These are phyloP conservation scores for Pseudohalonectria lignicola DNA, from an alignment of 2,329 filamentous ascomycete genomes.

Conservation along the genomic window DNA sequence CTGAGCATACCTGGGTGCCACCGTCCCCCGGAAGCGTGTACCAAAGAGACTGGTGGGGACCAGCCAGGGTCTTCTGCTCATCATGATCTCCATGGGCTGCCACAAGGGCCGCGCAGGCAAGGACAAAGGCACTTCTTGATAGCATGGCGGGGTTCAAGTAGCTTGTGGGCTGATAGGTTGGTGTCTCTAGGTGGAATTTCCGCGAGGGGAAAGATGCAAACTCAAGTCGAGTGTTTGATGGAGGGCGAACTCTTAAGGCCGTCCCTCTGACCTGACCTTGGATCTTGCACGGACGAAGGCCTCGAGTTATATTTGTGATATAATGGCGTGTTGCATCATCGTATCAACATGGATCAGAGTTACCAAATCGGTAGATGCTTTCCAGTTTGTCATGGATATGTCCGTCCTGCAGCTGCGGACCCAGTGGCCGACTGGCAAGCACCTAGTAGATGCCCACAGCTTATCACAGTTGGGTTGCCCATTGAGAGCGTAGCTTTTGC, in stretches of 20 bases:
- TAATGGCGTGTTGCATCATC: no score
- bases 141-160: constrained; percentile 3
- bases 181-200: no score
- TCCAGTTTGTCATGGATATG: no score
- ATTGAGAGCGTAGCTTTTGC: background rate
- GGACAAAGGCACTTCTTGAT: constrained; percentile 11
- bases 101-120: constrained; percentile 36
- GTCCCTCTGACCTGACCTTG: no score
- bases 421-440: no score
- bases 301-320: no score
- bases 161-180: background rate
- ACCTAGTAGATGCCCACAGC: background rate
- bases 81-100: constrained; percentile 49
- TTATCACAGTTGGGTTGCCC: background rate
- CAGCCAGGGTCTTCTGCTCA: constrained; percentile 48
- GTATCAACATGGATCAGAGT: no score
- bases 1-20: constrained; percentile 55
- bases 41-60: constrained; percentile 67
- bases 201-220: no score
- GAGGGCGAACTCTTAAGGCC: no score
- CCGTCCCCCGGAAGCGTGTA: constrained; percentile 75
- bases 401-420: no score
- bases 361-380: no score
- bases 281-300: no score
- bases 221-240: background rate